These are phyloP conservation scores for Exophiala sp. DNA, from an alignment of 2,329 filamentous ascomycete species.

Conservation along the genomic window DNA sequence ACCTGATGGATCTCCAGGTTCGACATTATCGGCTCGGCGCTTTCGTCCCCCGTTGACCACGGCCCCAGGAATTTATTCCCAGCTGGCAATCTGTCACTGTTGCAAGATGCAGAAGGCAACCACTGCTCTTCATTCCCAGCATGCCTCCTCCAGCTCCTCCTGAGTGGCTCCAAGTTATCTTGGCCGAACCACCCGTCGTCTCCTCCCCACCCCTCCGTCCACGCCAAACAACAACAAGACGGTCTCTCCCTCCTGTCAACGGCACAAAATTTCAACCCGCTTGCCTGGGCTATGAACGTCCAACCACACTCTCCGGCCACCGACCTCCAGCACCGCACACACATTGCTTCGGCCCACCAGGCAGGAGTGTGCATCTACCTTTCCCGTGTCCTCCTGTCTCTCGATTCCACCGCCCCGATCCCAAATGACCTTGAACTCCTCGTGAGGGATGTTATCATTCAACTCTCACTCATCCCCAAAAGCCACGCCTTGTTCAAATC, in stretches of 20 bases:
- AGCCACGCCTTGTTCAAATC: slow-evolving; percentile 42
- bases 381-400: not conserved
- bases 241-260: not conserved
- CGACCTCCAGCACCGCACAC: not conserved
- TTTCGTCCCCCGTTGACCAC: not conserved
- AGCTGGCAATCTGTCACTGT: not conserved
- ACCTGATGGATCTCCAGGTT: not conserved
- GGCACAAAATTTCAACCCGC: not conserved
- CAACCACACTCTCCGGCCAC: not conserved
- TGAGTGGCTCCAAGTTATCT: not conserved
- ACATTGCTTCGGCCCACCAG: not conserved
- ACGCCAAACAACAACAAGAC: not conserved
- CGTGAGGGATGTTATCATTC: slow-evolving; percentile 31
- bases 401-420: not conserved
- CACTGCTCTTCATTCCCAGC: slow-evolving; percentile 8
- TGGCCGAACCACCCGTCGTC: not conserved
- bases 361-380: not conserved
- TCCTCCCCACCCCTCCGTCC: not conserved
- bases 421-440: not conserved
- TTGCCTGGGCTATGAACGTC: not conserved
- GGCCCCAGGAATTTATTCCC: not conserved
- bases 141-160: slow-evolving; percentile 2
- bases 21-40: slow-evolving; percentile 3
- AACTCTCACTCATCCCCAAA: slow-evolving; percentile 36
- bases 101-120: slow-evolving; percentile 9